Base-by-base conservation (phyloP, 495 filamentous ascomycete genomes). In the Hypoxylon perforatum region DNA sequence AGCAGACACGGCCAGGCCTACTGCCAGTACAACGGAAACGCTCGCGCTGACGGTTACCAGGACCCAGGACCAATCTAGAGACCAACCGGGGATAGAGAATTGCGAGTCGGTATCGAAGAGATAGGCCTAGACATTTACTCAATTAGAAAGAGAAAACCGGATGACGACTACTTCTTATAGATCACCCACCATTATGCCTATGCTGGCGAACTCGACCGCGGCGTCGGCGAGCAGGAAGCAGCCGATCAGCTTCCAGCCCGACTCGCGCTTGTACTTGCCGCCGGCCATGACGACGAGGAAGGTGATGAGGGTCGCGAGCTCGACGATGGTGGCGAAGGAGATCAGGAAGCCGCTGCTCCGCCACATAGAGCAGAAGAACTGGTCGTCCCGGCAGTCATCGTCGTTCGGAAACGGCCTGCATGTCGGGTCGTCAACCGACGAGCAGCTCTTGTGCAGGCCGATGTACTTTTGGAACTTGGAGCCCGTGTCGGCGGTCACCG, bases 331-430 rank as follows among this genome's bases (percentile, higher is more conserved):
- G 21, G 90, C 85, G 65, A 97, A 90, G 53, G 85, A 90, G 86
- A 96, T 92, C 53, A 96, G 78, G 75, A 96, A 97, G 9, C 91
- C 93, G 56, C 92, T 87, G 41, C 88, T 89, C 30, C 91, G 86
- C 94, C 94, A 98, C 86, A 96, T 90, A 63, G 87, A 90, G 78
- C 94, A 97, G 82, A 98, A 97, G 76, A 88, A 86, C 25, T 87
- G 84, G 71, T 91, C 85, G 47, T 82, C 80, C 68, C 85, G 88
- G 63, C 87, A 84, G 78, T 90, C 92, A 77, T 92, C 90, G 47
- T 86, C 82, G 61, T 83, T 78, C 81, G 83, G 78, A 85, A 91
- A 86, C 75, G 72, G 75, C 6, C 70, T 52, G 61, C 83, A 87
- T 4, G 52, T 25, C 9, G 72, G 61, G 17, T 66, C 63, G 36